A percentile compares a stretch with the other conserved stretches of the same genome.
Conservation (phyloP, 345 rosid species). For the Acer saccharum region DNA sequence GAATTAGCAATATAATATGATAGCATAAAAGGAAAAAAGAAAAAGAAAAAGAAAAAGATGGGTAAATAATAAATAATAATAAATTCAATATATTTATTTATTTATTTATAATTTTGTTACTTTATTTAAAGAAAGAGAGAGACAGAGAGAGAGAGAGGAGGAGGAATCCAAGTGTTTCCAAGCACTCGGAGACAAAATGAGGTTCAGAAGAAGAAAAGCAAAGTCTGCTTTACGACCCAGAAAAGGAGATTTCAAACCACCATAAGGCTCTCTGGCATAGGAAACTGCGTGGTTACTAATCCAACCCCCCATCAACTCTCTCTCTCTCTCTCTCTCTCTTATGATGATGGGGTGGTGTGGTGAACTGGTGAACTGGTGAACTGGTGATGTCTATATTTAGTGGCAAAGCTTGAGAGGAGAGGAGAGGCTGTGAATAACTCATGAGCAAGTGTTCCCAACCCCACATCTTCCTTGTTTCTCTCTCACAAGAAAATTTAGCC, state of each 20-base stretch:
- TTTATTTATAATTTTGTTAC: not conserved
- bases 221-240: conserved; percentile 73
- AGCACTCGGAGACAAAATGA: conserved; percentile 68
- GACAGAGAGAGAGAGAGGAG: conserved; percentile 31
- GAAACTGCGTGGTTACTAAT: conserved; percentile 49
- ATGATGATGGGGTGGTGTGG: not conserved
- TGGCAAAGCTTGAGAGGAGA: conserved; percentile 19
- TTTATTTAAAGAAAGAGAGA: conserved; percentile 32
- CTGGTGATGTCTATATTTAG: conserved; percentile 59
- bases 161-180: conserved; percentile 73
- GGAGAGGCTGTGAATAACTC: conserved; percentile 17
- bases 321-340: conserved; percentile 27
- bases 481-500: conserved; percentile 30
- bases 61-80: conserved; percentile 4
- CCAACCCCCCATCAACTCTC: conserved; percentile 29
- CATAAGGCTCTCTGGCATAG: conserved; percentile 46
- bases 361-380: too few species aligned
- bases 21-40: not conserved
- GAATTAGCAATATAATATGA: conserved; percentile 5
- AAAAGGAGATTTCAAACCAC: conserved; percentile 69
- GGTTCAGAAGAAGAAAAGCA: conserved; percentile 71
- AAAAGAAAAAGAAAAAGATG: not conserved
- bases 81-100: not conserved
- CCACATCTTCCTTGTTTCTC: conserved; percentile 56
- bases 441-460: conserved; percentile 28